Evolutionary conservation across 805 yeast genomes (phyloP), one percentile per base, ranked within the genome.

Genomic region (Allodekkera sacchari): DNA sequence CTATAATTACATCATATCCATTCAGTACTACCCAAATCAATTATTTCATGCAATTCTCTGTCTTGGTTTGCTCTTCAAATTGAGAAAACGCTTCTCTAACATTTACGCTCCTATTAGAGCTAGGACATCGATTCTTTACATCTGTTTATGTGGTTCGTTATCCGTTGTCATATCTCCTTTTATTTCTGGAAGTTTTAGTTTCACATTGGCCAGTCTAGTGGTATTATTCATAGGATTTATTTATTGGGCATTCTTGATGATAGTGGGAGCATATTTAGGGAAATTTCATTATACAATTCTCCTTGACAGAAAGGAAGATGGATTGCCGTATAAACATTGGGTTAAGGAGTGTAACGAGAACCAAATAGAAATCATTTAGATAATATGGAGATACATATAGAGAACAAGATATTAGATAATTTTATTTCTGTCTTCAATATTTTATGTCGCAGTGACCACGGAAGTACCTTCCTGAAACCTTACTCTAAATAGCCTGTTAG

Each of bases 381-480:
- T n/a, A n/a, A n/a, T n/a, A n/a, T n/a, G n/a, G n/a, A 11, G 22
- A 21, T 21, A 21, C 10, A 11, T 21, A n/a, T n/a, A n/a, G n/a
- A n/a, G n/a, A n/a, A n/a, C n/a, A n/a, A n/a, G n/a, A n/a, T n/a
- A n/a, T n/a, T 21, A 21, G n/a, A 21, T 3, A 21, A n/a, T n/a
- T 7, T 7, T 10, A 23, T 10, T 10, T 15, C 14, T 23, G 10
- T 14, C 15, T 9, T 9, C 9, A 11, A 8, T 13, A 8, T 10
- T n/a, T 21, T 20, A 77, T 69, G 79, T 73, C 5, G 78, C 71
- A 27, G 83, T 75, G 3, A 88, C 96, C 23, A 85, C 87, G 14
- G 96, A 85, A 0, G 96, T 89, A 44, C 98, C 97, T 44, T 92
- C 96, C 52, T 88, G 95, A 58, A 92, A 89, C 44, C 96, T 67